These are phyloP conservation scores for Coemansia javaensis DNA, from an alignment of 192 early-diverging fungal genomes.

Conservation along the genomic window DNA sequence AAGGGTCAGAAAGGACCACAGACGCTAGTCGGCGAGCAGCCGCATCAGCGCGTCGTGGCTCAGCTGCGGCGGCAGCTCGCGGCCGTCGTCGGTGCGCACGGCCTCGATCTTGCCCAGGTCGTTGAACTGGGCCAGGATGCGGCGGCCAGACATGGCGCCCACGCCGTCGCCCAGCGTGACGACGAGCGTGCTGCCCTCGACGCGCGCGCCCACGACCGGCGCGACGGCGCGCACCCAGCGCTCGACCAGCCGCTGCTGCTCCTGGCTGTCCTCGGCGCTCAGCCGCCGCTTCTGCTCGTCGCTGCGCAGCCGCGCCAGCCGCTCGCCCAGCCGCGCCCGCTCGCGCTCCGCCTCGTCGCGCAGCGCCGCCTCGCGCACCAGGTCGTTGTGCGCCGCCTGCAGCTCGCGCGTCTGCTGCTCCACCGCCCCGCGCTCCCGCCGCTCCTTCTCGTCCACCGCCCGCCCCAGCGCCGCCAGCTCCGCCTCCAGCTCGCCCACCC, in stretches of 20 bases:
- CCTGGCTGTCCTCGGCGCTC: constrained; percentile 39
- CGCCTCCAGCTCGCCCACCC: constrained; percentile 26
- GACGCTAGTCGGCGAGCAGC: constrained; percentile 21
- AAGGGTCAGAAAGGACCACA: neutral
- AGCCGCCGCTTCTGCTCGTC: constrained; percentile 44
- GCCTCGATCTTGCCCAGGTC: constrained; percentile 28
- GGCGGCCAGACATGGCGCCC: constrained; percentile 38
- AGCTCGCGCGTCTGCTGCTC: constrained; percentile 50
- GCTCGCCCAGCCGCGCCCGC: constrained; percentile 28
- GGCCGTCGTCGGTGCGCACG: constrained; percentile 40
- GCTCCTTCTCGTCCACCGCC: constrained; percentile 36
- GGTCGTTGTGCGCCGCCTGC: constrained; percentile 44
- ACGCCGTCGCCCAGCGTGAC: constrained; percentile 43
- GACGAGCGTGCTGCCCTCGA: constrained; percentile 44
- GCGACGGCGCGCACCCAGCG: constrained; percentile 43
- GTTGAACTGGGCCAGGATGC: constrained; percentile 41
- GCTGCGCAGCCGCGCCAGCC: constrained; percentile 32
- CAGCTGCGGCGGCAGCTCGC: constrained; percentile 33
- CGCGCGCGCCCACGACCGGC: constrained; percentile 36
- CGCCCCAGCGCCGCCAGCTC: constrained; percentile 25
- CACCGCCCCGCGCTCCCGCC: constrained; percentile 21
- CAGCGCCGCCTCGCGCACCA: constrained; percentile 39
- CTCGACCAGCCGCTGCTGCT: constrained; percentile 41
- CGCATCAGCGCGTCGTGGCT: constrained; percentile 40
- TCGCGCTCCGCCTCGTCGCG: constrained; percentile 41